These are phyloP conservation scores for Curvularia eragrostidis DNA, from an alignment of 2,329 filamentous ascomycete genomes.

Conservation along the genomic window DNA sequence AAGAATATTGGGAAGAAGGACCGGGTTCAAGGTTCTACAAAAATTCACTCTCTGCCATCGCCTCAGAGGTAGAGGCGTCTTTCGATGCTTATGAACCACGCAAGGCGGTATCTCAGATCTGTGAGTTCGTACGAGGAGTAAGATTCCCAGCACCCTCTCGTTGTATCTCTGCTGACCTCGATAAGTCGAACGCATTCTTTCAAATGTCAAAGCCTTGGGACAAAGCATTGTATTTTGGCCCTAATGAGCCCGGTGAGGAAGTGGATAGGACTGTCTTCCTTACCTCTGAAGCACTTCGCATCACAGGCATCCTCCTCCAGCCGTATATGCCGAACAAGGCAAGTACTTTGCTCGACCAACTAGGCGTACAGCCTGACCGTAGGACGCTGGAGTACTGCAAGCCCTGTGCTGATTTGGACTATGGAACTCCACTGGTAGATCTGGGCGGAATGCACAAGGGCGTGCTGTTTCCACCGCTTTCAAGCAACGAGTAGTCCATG, in stretches of 20 bases:
- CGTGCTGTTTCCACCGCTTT: slow-evolving; percentile 59
- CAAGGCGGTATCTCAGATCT: slow-evolving; percentile 34
- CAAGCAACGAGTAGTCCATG: slow-evolving; percentile 30
- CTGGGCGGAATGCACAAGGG: slow-evolving; percentile 54
- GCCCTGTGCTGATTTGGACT: slow-evolving; percentile 70
- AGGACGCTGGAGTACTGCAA: slow-evolving; percentile 69
- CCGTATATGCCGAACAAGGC: slow-evolving; percentile 89
- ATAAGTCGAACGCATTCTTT: slow-evolving; percentile 71
- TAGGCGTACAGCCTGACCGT: slow-evolving; percentile 71
- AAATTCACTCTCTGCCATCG: slow-evolving; percentile 45
- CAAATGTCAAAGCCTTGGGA: slow-evolving; percentile 73
- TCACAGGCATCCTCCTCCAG: slow-evolving; percentile 83
- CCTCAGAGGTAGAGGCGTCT: slow-evolving; percentile 28
- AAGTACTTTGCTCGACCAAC: slow-evolving; percentile 72
- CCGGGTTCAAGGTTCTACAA: slow-evolving; percentile 44
- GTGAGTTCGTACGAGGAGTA: slow-evolving; percentile 39
- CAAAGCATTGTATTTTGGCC: slow-evolving; percentile 51
- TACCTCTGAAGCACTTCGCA: slow-evolving; percentile 76
- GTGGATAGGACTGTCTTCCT: slow-evolving; percentile 67
- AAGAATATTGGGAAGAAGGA: slow-evolving; percentile 37
- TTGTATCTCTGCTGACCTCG: slow-evolving; percentile 2
- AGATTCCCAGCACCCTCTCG: slow-evolving; percentile 11
- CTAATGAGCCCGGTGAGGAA: slow-evolving; percentile 42
- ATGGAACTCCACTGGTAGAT: slow-evolving; percentile 63
- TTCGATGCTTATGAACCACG: slow-evolving; percentile 42